Base-by-base conservation (phyloP, 1,139 yeast genomes). In the Spencermartinsiella ligniputridi region DNA sequence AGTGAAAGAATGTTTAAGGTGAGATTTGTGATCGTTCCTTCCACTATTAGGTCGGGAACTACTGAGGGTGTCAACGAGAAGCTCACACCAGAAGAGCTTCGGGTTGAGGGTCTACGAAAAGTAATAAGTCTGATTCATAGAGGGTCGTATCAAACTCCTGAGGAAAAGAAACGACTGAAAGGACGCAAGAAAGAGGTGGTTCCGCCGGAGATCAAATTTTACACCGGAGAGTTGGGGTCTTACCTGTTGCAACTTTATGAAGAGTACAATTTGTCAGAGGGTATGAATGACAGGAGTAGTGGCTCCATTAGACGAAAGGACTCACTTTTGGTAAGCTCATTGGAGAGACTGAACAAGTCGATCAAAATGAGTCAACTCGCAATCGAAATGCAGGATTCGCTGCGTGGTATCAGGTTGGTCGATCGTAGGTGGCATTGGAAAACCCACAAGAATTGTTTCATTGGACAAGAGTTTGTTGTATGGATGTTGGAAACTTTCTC, bases 361-460 rank as follows among this genome's bases (percentile, higher is more conserved):
- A 66, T 74, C 2, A 66, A 71, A 6, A 46, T 82, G 48, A 50
- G 63, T 0, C 78, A 73, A 29, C 64, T 90, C 37, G 85, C 92
- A 0, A 67, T 68, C 3, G 89, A 83, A 46, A 62, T 90, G 44
- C 95, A 85, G 57, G 71, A 86, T 41, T 19, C 39, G 6, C 65
- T 73, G 17, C 54, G 53, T 30, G 82, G 89, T 11, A 68, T 83
- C 44, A 68, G 72, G 39, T 70, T 92, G 38, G 81, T 78, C 1
- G 96, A 89, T 57, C 72, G 97, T 54, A 76, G 82, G 22, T 92
- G 98, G 98, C 97, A 92, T 62, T 81, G 90, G 76, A 82, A 81
- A 52, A 70, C 76, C 9, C 95, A 88, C 62, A 72, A 75, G 29
- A 78, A 83, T 52, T 86, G 96, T 64, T 89, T 92, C 60, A 65